Base-by-base conservation (phyloP, 208 protist genomes). In the Kentomonas sorsogonicus region DNA sequence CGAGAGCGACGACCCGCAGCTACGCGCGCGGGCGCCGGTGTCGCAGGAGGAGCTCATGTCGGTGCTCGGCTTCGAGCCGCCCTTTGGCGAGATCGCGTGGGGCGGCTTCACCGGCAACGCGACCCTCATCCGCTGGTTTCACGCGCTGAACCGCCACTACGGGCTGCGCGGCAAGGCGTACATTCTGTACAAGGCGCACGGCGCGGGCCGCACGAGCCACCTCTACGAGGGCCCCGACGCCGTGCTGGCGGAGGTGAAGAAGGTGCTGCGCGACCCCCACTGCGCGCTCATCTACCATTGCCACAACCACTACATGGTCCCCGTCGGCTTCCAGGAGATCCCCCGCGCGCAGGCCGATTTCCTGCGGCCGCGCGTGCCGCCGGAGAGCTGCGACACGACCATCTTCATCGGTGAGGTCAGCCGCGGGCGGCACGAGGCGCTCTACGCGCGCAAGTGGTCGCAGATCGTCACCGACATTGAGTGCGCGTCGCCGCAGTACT, bases 241-340 rank as follows among this genome's bases (percentile, higher is more conserved):
- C 5, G 83, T 72, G 15, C 69, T 79, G 50, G 59, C 68, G n/a
- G 65, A 64, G n/a, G 66, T 94, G 55, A 92, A 93, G 52, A 59
- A 58, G 2, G 79, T 72, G 3, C 72, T 96, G 31, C 68, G 64
- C 18, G 66, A 90, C 41, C 87, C 79, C 1, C 66, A 87, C 53
- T 83, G 76, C 27, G 89, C 86, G 3, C 47, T 97, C 15, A 87
- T 97, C 31, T 97, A 97, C 63, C 93, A 97, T 55, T 96, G 86
- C 69, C 63, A 94, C 66, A 97, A 97, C 58, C 93, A 97, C 60
- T 96, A 97, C 72, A 96, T 96, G 86, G 80, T 91, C 9, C 87
- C 86, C 0, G 61, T 97, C 22, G 90, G 93, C 31, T 97, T 79
- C 60, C 85, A 96, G 55, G 86, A 91, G 11, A 93, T 91, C 34